A percentile compares a stretch with the other conserved stretches of the same genome.
Conservation (phyloP, 116 monocot genomes). For the Iris pallida region DNA sequence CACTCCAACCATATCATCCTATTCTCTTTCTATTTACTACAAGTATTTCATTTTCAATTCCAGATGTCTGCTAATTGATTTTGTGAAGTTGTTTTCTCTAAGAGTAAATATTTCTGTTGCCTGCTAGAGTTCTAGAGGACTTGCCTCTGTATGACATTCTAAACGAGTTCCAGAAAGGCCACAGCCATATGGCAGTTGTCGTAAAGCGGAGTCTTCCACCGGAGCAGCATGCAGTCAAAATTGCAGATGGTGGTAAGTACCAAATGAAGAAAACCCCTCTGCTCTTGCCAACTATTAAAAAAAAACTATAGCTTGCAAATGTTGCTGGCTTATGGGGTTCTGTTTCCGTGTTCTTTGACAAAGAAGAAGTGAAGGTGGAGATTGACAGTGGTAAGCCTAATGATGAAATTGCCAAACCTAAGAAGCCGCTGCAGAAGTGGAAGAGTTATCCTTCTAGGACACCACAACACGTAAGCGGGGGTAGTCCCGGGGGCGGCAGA, state of each 20-base stretch:
- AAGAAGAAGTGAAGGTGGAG: slow-evolving; percentile 24
- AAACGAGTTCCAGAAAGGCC: slow-evolving; percentile 96
- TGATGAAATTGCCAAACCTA: slow-evolving; percentile 11
- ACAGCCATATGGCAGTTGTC: slow-evolving; percentile 74
- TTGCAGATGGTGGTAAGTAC: slow-evolving; percentile 23
- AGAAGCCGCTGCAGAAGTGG: slow-evolving; percentile 18
- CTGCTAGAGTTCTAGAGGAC: slow-evolving; percentile 65
- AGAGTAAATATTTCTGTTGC: slow-evolving; percentile 6
- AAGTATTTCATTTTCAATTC: too few relatives aligned
- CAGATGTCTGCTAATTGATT: too few relatives aligned
- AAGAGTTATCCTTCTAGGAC: slow-evolving; percentile 36
- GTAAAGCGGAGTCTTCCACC: slow-evolving; percentile 16
- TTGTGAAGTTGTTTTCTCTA: too few relatives aligned
- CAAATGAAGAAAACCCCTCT: too few relatives aligned
- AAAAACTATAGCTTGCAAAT: too few relatives aligned
- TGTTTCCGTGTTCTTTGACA: too few relatives aligned
- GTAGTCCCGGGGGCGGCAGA: slow-evolving; percentile 16
- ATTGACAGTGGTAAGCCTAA: slow-evolving; percentile 21
- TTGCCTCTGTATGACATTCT: slow-evolving; percentile 97
- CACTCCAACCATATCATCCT: too few relatives aligned
- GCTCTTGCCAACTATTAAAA: too few relatives aligned
- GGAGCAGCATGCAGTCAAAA: slow-evolving; percentile 5
- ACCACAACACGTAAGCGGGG: not conserved
- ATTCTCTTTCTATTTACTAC: too few relatives aligned
- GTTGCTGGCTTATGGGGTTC: too few relatives aligned